Evolutionary conservation across 345 rosid species (phyloP), one percentile per base, ranked within the genome.

Genomic region (Ricinus communis): DNA sequence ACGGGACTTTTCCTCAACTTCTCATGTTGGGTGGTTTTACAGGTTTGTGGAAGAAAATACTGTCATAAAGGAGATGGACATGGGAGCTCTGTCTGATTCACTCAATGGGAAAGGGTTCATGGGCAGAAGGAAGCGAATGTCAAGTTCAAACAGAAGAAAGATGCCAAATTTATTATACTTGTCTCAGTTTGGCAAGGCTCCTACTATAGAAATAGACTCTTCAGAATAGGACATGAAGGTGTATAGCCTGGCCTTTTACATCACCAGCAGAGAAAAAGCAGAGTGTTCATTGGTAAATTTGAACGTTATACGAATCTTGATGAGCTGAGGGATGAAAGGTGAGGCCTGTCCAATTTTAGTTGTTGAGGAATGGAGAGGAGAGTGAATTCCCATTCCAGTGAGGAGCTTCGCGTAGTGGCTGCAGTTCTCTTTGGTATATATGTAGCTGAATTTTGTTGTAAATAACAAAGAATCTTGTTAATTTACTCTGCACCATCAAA

Each of bases 61-160:
- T 15, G 19, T 66, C 22, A 85, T 57, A 45, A 90, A 77, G 84
- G 87, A 85, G 75, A 87, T 88, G 96, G 88, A 86, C 60, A 88
- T 88, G 96, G 96, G 98, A 41, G 82, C 57, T 38, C 71, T 94
- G 75, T 76, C 79, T 74, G 87, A 87, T 74, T 82, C 95, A 25
- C 84, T 91, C 5, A 62, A 57, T 5, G 83, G 85, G 62, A 86
- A 79, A 54, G 96, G 95, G 50, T 86, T 85, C 78, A 12, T 62
- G 64, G 52, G 68, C 19, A 86, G 82, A 74, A 89, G 70, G 66
- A 88, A 81, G 82, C 80, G 97, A 77, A 82, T 91, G 25, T 79
- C 68, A 60, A 52, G 22, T 33, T 72, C 84, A 1, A 85, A 69
- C 71, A 80, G 69, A 74, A 70, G 71, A 27, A 79, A 69, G 74